These are phyloP conservation scores for Penstemon newberryi DNA, from an alignment of 257 asterid species.

Conservation along the genomic window DNA sequence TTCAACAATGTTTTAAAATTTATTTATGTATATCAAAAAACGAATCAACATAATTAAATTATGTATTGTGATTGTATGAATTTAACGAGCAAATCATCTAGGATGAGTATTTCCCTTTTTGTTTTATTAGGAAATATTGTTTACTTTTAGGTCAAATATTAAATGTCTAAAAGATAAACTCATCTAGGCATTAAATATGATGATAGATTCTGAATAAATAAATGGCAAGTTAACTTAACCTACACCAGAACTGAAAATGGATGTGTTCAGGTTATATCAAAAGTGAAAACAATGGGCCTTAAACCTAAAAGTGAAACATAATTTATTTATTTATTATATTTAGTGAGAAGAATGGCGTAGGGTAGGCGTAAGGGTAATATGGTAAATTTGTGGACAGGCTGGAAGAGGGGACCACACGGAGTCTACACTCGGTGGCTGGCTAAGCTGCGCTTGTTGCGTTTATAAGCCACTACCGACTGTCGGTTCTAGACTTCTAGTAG, in stretches of 20 bases:
- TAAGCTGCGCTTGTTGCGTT: constrained; percentile 5
- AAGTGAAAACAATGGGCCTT: neutral
- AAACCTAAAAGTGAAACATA: neutral
- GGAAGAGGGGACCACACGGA: constrained; percentile 42
- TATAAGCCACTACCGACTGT: constrained; percentile 14
- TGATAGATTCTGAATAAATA: too few relatives aligned
- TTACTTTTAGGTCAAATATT: neutral
- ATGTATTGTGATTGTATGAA: too few relatives aligned
- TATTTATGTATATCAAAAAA: too few relatives aligned
- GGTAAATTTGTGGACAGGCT: constrained; percentile 33
- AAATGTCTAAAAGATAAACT: neutral
- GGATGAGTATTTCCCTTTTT: too few relatives aligned
- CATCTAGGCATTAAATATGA: too few relatives aligned
- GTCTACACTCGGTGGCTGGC: constrained; percentile 16
- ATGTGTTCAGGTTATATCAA: neutral
- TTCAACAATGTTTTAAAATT: too few relatives aligned
- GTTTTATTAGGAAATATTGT: neutral
- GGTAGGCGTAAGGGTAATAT: constrained; percentile 26
- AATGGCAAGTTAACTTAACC: neutral
- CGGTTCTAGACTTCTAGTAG: neutral
- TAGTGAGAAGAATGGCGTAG: neutral
- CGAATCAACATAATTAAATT: too few relatives aligned
- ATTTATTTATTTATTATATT: neutral
- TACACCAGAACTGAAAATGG: neutral
- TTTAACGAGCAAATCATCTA: too few relatives aligned